phyloP scores from a whole-genome alignment of 2,329 filamentous ascomycete genomes.

The Trichoderma atroviride region DNA sequence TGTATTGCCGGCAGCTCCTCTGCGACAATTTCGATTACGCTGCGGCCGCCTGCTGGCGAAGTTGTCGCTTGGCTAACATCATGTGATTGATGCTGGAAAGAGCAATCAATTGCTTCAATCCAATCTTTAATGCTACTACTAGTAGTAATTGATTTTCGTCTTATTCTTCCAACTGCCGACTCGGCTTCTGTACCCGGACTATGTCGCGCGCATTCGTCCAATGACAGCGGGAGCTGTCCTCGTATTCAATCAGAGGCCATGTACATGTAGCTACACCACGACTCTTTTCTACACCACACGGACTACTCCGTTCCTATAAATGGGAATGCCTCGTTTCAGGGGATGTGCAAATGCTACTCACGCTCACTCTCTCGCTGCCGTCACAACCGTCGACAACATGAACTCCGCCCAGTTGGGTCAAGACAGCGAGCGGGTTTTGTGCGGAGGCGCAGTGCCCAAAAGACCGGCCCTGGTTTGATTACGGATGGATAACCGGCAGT shows the following conservation, averaged over 20 bases:
- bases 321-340: neutral
- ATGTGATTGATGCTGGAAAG: neutral
- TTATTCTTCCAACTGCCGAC: neutral
- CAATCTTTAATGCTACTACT: neutral
- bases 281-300: neutral
- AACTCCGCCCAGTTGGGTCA: slow-evolving; percentile 10
- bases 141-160: neutral
- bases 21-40: neutral
- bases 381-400: slow-evolving; percentile 5
- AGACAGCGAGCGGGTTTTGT: neutral
- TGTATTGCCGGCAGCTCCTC: slow-evolving; percentile 9
- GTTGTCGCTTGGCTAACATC: neutral
- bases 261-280: too few relatives aligned
- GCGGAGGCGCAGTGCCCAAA: slow-evolving; percentile 16
- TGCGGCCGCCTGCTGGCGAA: neutral
- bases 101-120: neutral
- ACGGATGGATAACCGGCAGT: slow-evolving; percentile 20
- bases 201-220: neutral
- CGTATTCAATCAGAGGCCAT: neutral
- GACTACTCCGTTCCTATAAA: neutral
- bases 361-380: neutral
- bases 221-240: neutral
- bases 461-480: slow-evolving; percentile 17
- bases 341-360: neutral
- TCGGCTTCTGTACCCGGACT: neutral